Evolutionary conservation across 768 basidiomycete species (phyloP), one percentile per base, ranked within the genome.

Genomic region (Xanthoconium purpureum): DNA sequence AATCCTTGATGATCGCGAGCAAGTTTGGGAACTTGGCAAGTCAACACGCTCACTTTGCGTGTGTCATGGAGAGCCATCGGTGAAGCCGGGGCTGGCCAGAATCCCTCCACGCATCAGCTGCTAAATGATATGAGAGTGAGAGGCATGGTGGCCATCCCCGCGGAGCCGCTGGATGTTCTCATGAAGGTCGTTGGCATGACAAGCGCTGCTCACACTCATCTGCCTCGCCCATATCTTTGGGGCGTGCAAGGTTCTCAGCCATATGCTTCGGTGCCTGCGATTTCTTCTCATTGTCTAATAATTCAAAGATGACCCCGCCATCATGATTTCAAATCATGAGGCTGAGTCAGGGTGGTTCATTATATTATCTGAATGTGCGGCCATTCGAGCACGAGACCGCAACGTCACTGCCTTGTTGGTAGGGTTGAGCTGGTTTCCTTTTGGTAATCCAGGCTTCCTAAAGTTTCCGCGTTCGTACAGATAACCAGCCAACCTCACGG

Each of bases 1-100:
- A 24, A 32, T 45, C 65, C 65, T 53, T 65, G 30, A 63, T 63
- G 63, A 58, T 54, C 63, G 58, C 58, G 56, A 48, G 20, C 9
- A 39, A 36, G 10, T 14, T 50, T 2, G 24, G 30, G 14, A 35
- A 28, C 39, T 38, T 35, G 42, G 10, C 43, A 40, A 37, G 35
- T 48, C 20, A 33, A 28, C 37, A 15, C n/a, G 17, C 14, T 6
- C 24, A 4, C 48, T 36, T 44, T 43, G 43, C 13, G 17, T 13
- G 36, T 11, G 17, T 32, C 24, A 17, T 42, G 37, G 28, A 39
- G 32, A 36, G 32, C 30, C 44, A 18, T 42, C 29, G 17, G 37
- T 42, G 29, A 30, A 6, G 53, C 33, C 15, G 49, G 38, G 50
- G 47, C 39, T 35, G 32, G n/a, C 12, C 18, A 7, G 33, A 30